Evolutionary conservation across 108 stramenopile genomes (phyloP).

Genomic region (Cyclotella choctawhatcheeana): DNA sequence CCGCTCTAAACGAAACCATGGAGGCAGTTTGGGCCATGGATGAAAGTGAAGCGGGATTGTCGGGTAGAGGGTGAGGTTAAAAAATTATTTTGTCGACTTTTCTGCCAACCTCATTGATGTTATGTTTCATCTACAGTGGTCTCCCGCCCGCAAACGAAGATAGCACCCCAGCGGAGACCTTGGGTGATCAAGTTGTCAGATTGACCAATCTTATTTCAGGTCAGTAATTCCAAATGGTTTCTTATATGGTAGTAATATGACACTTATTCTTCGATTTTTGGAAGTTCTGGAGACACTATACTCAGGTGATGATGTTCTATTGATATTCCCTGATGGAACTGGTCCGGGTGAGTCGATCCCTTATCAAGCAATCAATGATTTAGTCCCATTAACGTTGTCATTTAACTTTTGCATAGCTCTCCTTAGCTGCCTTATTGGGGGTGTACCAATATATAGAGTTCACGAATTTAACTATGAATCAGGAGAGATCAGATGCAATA

Average conservation of each 20-base stretch:
- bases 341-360: constrained; percentile 47
- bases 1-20: constrained; percentile 41
- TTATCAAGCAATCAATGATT: neutral
- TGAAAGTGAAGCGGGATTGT: constrained; percentile 60
- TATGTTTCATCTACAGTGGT: constrained; percentile 20
- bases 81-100: too few species aligned
- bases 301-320: constrained; percentile 74
- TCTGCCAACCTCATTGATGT: too few species aligned
- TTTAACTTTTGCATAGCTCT: constrained; percentile 31
- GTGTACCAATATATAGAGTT: constrained; percentile 69
- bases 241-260: neutral
- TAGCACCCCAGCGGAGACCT: constrained; percentile 81
- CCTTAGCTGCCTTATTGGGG: constrained; percentile 77
- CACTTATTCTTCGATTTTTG: neutral
- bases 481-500: constrained; percentile 70
- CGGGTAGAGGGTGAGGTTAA: constrained; percentile 52
- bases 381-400: neutral
- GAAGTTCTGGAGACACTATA: constrained; percentile 74
- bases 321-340: constrained; percentile 84
- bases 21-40: constrained; percentile 82
- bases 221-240: constrained; percentile 1
- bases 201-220: constrained; percentile 69
- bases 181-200: constrained; percentile 74
- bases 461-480: constrained; percentile 72
- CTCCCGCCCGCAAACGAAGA: constrained; percentile 78